Evolutionary conservation across 352 stramenopile genomes (phyloP).

Genomic region (Globisporangium ultimum): DNA sequence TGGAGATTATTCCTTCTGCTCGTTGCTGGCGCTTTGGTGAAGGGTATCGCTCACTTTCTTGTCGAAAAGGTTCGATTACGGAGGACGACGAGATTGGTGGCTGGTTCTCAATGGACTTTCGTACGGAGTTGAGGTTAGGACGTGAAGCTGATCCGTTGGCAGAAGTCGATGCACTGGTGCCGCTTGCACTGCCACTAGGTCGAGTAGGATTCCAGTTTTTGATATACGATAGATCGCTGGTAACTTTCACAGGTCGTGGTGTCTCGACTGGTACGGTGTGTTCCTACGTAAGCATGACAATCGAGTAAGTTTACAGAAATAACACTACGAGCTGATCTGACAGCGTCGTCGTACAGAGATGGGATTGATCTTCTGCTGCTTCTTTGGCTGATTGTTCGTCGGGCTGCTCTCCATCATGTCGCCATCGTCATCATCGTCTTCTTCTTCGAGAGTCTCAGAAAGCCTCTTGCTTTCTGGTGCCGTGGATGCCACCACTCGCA

Average conservation of each 20-base stretch:
- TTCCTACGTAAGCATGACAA: not conserved
- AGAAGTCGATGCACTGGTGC: not conserved
- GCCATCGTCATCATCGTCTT: conserved; percentile 31
- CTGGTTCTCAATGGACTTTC: conserved; percentile 5
- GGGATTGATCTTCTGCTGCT: conserved; percentile 16
- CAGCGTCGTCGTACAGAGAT: not conserved
- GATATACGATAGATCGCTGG: conserved; percentile 37
- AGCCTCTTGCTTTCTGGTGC: conserved; percentile 15
- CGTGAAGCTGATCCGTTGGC: not conserved
- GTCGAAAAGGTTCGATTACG: conserved; percentile 2
- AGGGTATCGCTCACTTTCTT: conserved; percentile 21
- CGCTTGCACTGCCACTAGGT: conserved; percentile 9
- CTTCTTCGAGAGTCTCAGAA: conserved; percentile 35
- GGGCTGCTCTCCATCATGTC: conserved; percentile 23
- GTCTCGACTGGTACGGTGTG: conserved; percentile 6
- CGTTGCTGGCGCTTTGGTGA: conserved; percentile 50
- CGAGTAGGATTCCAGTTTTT: conserved; percentile 34
- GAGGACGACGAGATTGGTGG: not conserved
- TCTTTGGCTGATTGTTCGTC: conserved; percentile 12
- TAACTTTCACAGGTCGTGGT: conserved; percentile 10
- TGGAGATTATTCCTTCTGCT: conserved; percentile 13
- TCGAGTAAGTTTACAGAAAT: too few species aligned
- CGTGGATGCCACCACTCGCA: conserved; percentile 46
- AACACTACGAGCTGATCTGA: too few species aligned
- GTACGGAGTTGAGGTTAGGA: conserved; percentile 3